These are phyloP conservation scores for Iberis amara DNA, from an alignment of 441 rosid species.

Conservation along the genomic window DNA sequence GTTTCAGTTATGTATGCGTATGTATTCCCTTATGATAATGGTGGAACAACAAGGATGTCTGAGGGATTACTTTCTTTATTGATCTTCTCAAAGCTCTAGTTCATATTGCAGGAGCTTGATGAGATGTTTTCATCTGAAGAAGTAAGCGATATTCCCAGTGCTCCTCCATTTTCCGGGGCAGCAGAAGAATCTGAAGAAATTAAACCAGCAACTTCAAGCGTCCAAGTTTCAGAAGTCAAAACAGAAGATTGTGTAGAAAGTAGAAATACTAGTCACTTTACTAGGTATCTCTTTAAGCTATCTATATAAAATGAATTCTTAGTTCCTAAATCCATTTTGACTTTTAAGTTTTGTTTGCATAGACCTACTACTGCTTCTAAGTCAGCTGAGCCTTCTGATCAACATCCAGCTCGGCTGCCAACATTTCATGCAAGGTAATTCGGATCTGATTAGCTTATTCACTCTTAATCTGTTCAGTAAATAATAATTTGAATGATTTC, in stretches of 20 bases:
- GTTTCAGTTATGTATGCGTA: background rate
- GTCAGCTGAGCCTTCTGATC: constrained; percentile 49
- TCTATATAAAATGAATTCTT: background rate
- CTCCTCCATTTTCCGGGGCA: constrained; percentile 76
- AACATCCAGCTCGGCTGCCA: constrained; percentile 73
- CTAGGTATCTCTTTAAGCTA: constrained; percentile 40
- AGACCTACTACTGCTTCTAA: constrained; percentile 52
- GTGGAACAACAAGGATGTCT: constrained; percentile 9
- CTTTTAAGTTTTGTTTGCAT: constrained; percentile 25
- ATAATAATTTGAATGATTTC: background rate
- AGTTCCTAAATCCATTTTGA: constrained; percentile 10
- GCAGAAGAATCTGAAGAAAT: constrained; percentile 56
- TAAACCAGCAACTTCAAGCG: constrained; percentile 38
- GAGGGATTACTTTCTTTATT: constrained; percentile 1
- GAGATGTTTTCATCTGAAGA: constrained; percentile 43
- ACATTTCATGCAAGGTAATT: constrained; percentile 87
- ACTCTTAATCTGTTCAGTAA: constrained; percentile 5
- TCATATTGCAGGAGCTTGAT: constrained; percentile 41
- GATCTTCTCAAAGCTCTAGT: constrained; percentile 12
- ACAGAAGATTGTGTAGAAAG: constrained; percentile 37
- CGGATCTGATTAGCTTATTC: constrained; percentile 6
- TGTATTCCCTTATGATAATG: background rate
- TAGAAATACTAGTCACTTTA: constrained; percentile 44
- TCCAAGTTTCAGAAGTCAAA: constrained; percentile 38
- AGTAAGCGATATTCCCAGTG: constrained; percentile 73